A percentile compares a stretch with the other conserved stretches of the same genome.
phyloP scores from a whole-genome alignment of 2,329 filamentous ascomycete species.

The Shiraia bambusicola region DNA sequence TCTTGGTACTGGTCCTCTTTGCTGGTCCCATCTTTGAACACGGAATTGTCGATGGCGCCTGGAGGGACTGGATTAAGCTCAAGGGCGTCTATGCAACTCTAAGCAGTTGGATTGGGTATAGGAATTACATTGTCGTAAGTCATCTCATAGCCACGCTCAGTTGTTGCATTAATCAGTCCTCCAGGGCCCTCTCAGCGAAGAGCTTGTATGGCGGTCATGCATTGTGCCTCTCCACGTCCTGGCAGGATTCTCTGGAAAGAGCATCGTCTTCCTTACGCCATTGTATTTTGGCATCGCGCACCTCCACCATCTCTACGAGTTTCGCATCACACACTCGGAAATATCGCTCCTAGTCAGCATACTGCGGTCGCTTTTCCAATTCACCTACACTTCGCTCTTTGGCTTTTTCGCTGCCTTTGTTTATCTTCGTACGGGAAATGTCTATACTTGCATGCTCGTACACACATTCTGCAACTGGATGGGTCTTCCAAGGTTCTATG shows the following conservation, averaged over 20 bases:
- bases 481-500: constrained; percentile 85
- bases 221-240: constrained; percentile 80
- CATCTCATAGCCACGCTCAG: background rate
- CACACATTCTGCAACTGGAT: constrained; percentile 93
- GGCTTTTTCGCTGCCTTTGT: constrained; percentile 91
- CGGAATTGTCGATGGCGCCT: constrained; percentile 69
- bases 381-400: constrained; percentile 88
- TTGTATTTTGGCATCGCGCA: constrained; percentile 92
- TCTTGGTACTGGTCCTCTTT: constrained; percentile 78
- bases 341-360: constrained; percentile 65
- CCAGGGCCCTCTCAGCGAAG: constrained; percentile 80
- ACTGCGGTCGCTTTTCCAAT: constrained; percentile 75
- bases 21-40: constrained; percentile 79
- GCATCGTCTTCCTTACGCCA: constrained; percentile 78
- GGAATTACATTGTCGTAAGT: constrained; percentile 82
- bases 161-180: constrained; percentile 13
- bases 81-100: constrained; percentile 59
- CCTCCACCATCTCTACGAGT: constrained; percentile 95
- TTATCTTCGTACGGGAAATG: constrained; percentile 79
- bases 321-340: constrained; percentile 75
- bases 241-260: constrained; percentile 53
- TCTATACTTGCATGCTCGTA: constrained; percentile 72
- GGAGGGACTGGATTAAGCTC: constrained; percentile 64
- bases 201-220: constrained; percentile 87
- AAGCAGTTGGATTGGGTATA: constrained; percentile 76